A percentile compares a stretch with the other conserved stretches of the same genome.
Evolutionary conservation across 2,329 filamentous ascomycete genomes (phyloP).

Genomic region (Penicillium occitanis): DNA sequence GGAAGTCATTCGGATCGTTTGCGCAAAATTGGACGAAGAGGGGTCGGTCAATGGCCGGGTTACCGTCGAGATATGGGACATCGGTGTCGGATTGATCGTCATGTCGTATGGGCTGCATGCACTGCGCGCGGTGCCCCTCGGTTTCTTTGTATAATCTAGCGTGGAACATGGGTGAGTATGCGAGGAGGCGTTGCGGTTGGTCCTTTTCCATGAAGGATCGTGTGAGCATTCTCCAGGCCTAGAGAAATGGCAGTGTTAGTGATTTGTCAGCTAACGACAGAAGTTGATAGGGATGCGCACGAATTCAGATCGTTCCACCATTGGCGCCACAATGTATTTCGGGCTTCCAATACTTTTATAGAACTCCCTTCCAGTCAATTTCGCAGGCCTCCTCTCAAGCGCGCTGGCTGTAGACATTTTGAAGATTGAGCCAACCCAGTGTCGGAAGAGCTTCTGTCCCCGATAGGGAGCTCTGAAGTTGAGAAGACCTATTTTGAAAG

Average conservation of each 20-base stretch:
- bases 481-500: constrained; percentile 34
- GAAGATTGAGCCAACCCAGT: constrained; percentile 16
- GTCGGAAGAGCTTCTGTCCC: constrained; percentile 28
- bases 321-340: constrained; percentile 86
- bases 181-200: constrained; percentile 66
- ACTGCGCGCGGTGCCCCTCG: constrained; percentile 70
- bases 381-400: constrained; percentile 39
- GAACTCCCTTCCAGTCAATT: constrained; percentile 81
- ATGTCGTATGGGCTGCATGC: constrained; percentile 70
- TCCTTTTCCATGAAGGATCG: constrained; percentile 79
- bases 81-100: constrained; percentile 32
- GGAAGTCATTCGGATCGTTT: constrained; percentile 49
- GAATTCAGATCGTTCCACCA: constrained; percentile 99
- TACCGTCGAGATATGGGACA: constrained; percentile 73
- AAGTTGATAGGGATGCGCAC: constrained; percentile 53
- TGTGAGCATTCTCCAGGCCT: constrained; percentile 97
- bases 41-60: constrained; percentile 78
- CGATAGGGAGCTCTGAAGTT: constrained; percentile 29
- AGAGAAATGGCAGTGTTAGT: constrained; percentile 22
- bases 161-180: constrained; percentile 96
- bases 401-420: constrained; percentile 25
- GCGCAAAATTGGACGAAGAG: constrained; percentile 93
- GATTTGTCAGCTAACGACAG: constrained; percentile 1
- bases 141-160: constrained; percentile 81
- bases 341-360: constrained; percentile 94